Conservation (phyloP, 2,329 filamentous ascomycete genomes). For the Tolypocladium nubicola region DNA sequence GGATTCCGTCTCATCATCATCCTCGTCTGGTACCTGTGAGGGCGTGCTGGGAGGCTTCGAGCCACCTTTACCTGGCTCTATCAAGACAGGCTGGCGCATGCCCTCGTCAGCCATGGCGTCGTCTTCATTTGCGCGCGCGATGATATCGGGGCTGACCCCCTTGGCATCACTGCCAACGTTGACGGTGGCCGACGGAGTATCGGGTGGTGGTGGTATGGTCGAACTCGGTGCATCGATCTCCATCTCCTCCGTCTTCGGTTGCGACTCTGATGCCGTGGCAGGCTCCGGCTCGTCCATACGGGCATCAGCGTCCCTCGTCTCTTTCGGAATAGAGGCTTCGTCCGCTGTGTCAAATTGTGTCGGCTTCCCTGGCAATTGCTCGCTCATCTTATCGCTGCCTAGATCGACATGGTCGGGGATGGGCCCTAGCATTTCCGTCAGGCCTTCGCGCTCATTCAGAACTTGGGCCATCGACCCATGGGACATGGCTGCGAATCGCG, state of each 20-base stretch:
- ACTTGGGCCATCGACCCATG: conserved; percentile 39
- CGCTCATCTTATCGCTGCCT: background rate
- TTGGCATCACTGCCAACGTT: background rate
- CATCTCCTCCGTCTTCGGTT: conserved; percentile 30
- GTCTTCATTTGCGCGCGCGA: background rate
- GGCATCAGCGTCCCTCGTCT: background rate
- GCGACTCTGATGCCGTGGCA: conserved; percentile 11
- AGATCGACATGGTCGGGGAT: conserved; percentile 9
- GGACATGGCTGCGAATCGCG: conserved; percentile 35
- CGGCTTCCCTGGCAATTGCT: background rate
- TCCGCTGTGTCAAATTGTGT: background rate
- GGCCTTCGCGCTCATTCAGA: conserved; percentile 30
- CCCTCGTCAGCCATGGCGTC: background rate
- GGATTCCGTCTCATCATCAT: conserved; percentile 43
- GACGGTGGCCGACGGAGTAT: conserved; percentile 1
- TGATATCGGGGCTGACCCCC: background rate
- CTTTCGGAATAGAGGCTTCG: background rate
- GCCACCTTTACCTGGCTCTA: conserved; percentile 17
- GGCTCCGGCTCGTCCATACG: conserved; percentile 5
- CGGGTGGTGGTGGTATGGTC: conserved; percentile 4
- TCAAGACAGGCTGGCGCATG: background rate
- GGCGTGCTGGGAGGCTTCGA: conserved; percentile 33
- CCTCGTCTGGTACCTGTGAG: conserved; percentile 37
- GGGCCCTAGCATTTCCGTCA: conserved; percentile 32
- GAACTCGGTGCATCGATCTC: conserved; percentile 21